Evolutionary conservation across 2,329 filamentous ascomycete genomes (phyloP).

Genomic region (Fusarium keratoplasticum): DNA sequence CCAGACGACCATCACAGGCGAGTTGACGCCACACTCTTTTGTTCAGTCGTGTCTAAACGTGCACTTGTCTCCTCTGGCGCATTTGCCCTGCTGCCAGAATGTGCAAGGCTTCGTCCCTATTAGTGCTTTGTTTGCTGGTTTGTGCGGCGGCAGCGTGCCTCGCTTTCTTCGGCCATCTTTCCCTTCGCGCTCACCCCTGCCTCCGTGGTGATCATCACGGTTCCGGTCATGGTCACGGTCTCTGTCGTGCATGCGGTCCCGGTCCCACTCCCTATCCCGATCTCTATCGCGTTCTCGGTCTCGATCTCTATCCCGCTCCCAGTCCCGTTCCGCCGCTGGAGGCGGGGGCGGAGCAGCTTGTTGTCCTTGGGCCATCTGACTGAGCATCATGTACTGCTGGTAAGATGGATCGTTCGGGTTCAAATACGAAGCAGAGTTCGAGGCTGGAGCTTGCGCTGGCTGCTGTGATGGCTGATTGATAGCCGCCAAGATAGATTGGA

Average conservation of each 20-base stretch:
- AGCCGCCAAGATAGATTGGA: constrained; percentile 58
- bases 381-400: constrained; percentile 54
- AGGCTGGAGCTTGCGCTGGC: constrained; percentile 30
- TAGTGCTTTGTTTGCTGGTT: constrained; percentile 64
- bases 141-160: constrained; percentile 54
- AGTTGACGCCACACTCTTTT: constrained; percentile 7
- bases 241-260: constrained; percentile 45
- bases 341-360: constrained; percentile 41
- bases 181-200: constrained; percentile 47
- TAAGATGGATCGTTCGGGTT: constrained; percentile 56
- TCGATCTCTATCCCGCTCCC: constrained; percentile 37
- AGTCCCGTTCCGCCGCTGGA: constrained; percentile 49
- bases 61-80: constrained; percentile 78
- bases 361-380: constrained; percentile 52
- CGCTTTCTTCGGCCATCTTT: constrained; percentile 57
- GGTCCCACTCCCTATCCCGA: constrained; percentile 40
- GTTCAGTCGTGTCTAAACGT: constrained; percentile 75
- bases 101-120: constrained; percentile 76
- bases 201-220: constrained; percentile 47
- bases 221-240: constrained; percentile 51
- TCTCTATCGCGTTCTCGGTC: constrained; percentile 45
- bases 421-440: constrained; percentile 41
- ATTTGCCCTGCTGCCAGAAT: constrained; percentile 78
- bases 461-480: constrained; percentile 53
- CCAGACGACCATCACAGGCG: constrained; percentile 13